These are phyloP conservation scores for Mycena pura DNA, from an alignment of 768 basidiomycete species.

Conservation along the genomic window DNA sequence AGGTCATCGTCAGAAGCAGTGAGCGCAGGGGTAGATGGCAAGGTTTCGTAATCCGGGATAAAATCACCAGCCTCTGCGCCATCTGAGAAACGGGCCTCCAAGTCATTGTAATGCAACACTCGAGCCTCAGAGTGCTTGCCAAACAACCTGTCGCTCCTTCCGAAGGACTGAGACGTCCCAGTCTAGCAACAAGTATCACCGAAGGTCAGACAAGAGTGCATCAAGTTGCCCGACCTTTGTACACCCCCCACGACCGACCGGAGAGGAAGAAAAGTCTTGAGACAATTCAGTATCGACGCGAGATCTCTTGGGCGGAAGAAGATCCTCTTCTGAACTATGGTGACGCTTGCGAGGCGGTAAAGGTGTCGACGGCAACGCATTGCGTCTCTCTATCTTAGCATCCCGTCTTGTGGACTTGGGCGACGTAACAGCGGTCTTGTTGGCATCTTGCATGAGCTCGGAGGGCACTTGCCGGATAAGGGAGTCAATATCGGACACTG, in stretches of 20 bases:
- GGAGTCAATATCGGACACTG: slow-evolving; percentile 50
- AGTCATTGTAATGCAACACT: neutral
- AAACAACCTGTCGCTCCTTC: neutral
- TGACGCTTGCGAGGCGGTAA: slow-evolving; percentile 15
- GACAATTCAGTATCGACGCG: neutral
- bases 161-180: neutral
- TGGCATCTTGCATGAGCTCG: slow-evolving; percentile 23
- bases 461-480: slow-evolving; percentile 47
- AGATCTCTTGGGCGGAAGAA: slow-evolving; percentile 11
- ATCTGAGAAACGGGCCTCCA: slow-evolving; percentile 5
- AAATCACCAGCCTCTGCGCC: slow-evolving; percentile 34
- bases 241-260: neutral
- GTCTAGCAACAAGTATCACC: neutral
- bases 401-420: neutral
- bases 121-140: neutral
- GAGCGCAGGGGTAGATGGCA: slow-evolving; percentile 29
- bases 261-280: slow-evolving; percentile 3
- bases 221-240: neutral
- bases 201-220: too few species aligned
- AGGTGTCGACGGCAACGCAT: slow-evolving; percentile 10
- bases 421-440: neutral
- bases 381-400: neutral
- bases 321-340: neutral
- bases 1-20: slow-evolving; percentile 15
- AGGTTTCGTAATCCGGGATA: slow-evolving; percentile 38